Evolutionary conservation across 257 asterid species (phyloP).

Genomic region (Jaltomata sinuosa): DNA sequence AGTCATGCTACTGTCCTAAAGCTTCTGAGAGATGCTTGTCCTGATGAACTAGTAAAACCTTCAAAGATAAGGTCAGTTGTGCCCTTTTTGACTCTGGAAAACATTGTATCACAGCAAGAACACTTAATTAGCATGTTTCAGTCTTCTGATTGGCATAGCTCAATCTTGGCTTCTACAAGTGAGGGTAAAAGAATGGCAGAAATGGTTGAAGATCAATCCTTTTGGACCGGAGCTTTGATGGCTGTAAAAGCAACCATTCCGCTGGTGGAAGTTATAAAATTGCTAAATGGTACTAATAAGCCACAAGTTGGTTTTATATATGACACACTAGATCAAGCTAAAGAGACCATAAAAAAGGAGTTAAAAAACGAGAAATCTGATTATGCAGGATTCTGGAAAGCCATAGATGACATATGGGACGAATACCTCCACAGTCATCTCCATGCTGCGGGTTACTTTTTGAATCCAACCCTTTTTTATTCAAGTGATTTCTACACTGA

Average conservation of each 20-base stretch:
- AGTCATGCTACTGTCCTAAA: conserved; percentile 13
- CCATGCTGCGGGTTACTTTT: conserved; percentile 48
- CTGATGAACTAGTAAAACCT: conserved; percentile 13
- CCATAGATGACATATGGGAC: conserved; percentile 53
- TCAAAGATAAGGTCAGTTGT: conserved; percentile 16
- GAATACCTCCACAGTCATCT: conserved; percentile 46
- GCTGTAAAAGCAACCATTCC: conserved; percentile 41
- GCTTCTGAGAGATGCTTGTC: conserved; percentile 13
- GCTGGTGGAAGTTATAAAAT: conserved; percentile 28
- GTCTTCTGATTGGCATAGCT: conserved; percentile 16
- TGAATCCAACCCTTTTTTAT: conserved; percentile 47
- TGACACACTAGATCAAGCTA: conserved; percentile 51
- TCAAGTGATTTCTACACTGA: conserved; percentile 24
- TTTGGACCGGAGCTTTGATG: conserved; percentile 34
- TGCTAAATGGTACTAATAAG: conserved; percentile 12
- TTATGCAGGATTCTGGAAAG: conserved; percentile 40
- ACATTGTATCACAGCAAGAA: conserved; percentile 24
- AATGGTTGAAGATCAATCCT: conserved; percentile 27
- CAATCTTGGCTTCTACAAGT: conserved; percentile 1
- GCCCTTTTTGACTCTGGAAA: conserved; percentile 46
- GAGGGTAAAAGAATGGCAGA: conserved; percentile 31
- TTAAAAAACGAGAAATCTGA: conserved; percentile 17
- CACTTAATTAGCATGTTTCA: conserved; percentile 18
- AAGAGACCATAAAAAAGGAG: conserved; percentile 44
- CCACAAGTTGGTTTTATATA: conserved; percentile 33